A percentile compares a stretch with the other conserved stretches of the same genome.
phyloP scores from a whole-genome alignment of 495 filamentous ascomycete species.

The Penicillium steckii region DNA sequence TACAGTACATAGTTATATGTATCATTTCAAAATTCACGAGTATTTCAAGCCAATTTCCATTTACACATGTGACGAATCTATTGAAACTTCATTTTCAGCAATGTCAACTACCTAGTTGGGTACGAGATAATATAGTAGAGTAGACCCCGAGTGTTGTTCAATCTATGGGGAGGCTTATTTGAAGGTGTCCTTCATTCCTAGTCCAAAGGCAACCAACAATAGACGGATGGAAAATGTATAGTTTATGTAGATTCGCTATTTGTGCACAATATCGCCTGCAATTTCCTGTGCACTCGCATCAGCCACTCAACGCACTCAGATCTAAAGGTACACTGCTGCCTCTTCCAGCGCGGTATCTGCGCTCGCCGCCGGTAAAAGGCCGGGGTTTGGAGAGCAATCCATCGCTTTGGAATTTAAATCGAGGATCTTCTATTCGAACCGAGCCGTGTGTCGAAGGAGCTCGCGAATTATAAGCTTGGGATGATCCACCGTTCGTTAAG shows the following conservation, averaged over 20 bases:
- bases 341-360: slow-evolving; percentile 84
- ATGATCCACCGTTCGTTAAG: slow-evolving; percentile 56
- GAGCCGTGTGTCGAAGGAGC: slow-evolving; percentile 40
- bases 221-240: slow-evolving; percentile 4
- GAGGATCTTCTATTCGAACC: slow-evolving; percentile 67
- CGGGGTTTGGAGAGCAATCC: slow-evolving; percentile 80
- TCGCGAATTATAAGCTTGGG: slow-evolving; percentile 27
- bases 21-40: too few relatives aligned
- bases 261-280: slow-evolving; percentile 30
- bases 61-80: too few relatives aligned
- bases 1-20: neutral
- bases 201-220: neutral
- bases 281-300: slow-evolving; percentile 19
- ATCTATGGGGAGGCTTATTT: too few relatives aligned
- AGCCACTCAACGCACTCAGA: slow-evolving; percentile 51
- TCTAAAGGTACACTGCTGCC: slow-evolving; percentile 94
- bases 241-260: slow-evolving; percentile 24
- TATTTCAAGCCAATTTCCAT: too few relatives aligned
- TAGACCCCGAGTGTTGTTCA: too few relatives aligned
- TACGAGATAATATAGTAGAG: too few relatives aligned
- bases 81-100: too few relatives aligned
- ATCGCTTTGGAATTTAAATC: slow-evolving; percentile 87
- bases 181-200: neutral
- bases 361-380: slow-evolving; percentile 66
- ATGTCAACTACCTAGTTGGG: too few relatives aligned